Conservation (phyloP, 2,329 filamentous ascomycete species). For the Colletotrichum musae region DNA sequence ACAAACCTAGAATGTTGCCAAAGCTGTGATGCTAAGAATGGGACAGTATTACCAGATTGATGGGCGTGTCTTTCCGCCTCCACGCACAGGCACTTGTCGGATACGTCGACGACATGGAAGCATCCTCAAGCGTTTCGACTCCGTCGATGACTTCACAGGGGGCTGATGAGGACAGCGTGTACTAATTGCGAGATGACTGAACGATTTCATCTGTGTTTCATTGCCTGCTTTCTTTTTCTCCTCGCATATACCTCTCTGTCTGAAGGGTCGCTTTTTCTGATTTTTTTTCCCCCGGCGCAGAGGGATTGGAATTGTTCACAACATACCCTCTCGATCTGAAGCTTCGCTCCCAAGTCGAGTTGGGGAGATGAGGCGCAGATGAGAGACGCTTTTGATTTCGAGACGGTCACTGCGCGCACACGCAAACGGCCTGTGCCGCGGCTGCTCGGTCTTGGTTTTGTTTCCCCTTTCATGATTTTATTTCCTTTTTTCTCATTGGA, state of each 20-base stretch:
- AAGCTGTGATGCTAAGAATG: conserved; percentile 40
- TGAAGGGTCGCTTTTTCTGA: conserved; percentile 42
- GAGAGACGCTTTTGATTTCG: conserved; percentile 28
- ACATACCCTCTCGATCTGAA: conserved; percentile 30
- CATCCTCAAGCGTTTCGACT: conserved; percentile 77
- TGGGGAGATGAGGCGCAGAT: conserved; percentile 34
- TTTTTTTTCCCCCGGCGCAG: conserved; percentile 37
- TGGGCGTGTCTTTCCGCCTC: conserved; percentile 98
- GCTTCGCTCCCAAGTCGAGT: conserved; percentile 28
- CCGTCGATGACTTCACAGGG: conserved; percentile 81
- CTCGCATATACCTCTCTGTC: conserved; percentile 62
- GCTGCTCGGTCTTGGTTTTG: conserved; percentile 19
- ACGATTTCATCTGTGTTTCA: conserved; percentile 64
- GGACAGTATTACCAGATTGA: conserved; percentile 87
- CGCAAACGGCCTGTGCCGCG: conserved; percentile 3
- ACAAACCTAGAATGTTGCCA: background rate
- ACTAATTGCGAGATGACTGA: conserved; percentile 69
- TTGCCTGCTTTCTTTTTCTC: conserved; percentile 51
- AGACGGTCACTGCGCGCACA: conserved; percentile 17
- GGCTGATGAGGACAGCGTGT: conserved; percentile 80
- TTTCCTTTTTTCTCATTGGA: conserved; percentile 39
- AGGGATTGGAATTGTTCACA: conserved; percentile 34
- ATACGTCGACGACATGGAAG: conserved; percentile 88
- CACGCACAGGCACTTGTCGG: conserved; percentile 95
- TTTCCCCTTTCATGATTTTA: conserved; percentile 47